Conservation (phyloP, 495 filamentous ascomycete genomes). For the Talaromyces liani region DNA sequence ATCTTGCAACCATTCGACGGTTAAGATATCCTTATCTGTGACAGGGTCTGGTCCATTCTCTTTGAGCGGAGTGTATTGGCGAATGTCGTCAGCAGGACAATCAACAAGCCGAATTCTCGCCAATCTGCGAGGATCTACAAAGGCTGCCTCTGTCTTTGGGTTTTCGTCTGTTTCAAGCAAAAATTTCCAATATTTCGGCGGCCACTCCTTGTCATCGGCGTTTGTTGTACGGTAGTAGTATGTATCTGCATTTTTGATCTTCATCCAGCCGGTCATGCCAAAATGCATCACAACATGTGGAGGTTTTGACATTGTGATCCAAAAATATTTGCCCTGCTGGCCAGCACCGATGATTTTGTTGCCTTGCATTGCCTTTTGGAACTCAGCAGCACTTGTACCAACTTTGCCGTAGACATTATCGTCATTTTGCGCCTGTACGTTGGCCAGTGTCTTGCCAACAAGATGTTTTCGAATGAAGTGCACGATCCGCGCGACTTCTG, state of each 20-base stretch:
- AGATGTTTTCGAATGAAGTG: conserved; percentile 74
- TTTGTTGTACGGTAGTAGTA: conserved; percentile 70
- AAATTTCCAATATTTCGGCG: conserved; percentile 88
- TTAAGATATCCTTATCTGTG: conserved; percentile 68
- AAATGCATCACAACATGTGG: conserved; percentile 91
- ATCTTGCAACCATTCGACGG: conserved; percentile 57
- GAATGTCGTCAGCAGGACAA: conserved; percentile 65
- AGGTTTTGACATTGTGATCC: conserved; percentile 63
- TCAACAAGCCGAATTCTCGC: conserved; percentile 74
- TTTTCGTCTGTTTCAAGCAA: conserved; percentile 55
- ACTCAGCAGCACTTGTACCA: conserved; percentile 64
- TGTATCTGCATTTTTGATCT: conserved; percentile 67
- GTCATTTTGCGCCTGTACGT: conserved; percentile 67
- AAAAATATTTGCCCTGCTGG: conserved; percentile 95
- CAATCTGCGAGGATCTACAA: conserved; percentile 74
- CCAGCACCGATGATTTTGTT: conserved; percentile 69
- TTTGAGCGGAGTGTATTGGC: conserved; percentile 68
- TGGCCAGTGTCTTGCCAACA: conserved; percentile 70
- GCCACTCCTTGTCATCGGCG: conserved; percentile 62
- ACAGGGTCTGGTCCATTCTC: conserved; percentile 94
- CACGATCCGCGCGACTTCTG: conserved; percentile 80
- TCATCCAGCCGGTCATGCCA: conserved; percentile 84
- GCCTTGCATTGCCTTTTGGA: conserved; percentile 64
- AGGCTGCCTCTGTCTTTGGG: conserved; percentile 64
- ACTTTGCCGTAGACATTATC: conserved; percentile 80